phyloP scores from a whole-genome alignment of 2,329 filamentous ascomycete genomes.

The Fusarium denticulatum region DNA sequence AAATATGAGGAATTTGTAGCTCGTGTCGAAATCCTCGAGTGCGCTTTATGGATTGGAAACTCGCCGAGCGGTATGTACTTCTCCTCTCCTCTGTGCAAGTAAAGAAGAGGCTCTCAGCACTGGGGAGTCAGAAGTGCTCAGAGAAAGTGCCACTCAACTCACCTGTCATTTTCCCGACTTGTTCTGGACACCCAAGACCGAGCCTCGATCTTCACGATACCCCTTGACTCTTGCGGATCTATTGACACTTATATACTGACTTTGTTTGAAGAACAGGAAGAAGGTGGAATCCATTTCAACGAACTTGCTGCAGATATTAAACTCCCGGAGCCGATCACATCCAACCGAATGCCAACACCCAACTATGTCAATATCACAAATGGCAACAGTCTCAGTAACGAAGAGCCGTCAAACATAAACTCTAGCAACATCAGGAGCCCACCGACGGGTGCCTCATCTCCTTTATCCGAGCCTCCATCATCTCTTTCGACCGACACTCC shows the following conservation, averaged over 20 bases:
- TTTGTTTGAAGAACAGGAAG: background rate
- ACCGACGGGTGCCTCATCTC: background rate
- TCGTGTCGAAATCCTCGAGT: conserved; percentile 42
- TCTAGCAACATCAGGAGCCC: background rate
- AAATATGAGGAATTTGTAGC: conserved; percentile 35
- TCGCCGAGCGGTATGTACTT: conserved; percentile 15
- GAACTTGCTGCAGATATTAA: background rate
- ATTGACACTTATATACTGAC: background rate
- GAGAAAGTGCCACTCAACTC: background rate
- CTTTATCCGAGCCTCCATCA: background rate
- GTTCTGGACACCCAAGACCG: no score
- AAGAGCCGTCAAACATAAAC: background rate
- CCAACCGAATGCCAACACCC: background rate
- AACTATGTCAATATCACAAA: background rate
- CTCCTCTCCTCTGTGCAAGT: background rate
- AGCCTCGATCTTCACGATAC: background rate
- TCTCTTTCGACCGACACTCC: background rate
- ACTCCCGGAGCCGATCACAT: background rate
- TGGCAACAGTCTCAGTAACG: background rate
- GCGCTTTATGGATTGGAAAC: conserved; percentile 36
- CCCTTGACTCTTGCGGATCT: background rate
- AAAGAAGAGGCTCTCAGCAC: background rate
- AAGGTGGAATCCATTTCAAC: background rate
- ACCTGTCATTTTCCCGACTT: background rate
- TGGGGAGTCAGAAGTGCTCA: background rate